phyloP scores from a whole-genome alignment of 306 rosid genomes.

The Prunus davidiana region DNA sequence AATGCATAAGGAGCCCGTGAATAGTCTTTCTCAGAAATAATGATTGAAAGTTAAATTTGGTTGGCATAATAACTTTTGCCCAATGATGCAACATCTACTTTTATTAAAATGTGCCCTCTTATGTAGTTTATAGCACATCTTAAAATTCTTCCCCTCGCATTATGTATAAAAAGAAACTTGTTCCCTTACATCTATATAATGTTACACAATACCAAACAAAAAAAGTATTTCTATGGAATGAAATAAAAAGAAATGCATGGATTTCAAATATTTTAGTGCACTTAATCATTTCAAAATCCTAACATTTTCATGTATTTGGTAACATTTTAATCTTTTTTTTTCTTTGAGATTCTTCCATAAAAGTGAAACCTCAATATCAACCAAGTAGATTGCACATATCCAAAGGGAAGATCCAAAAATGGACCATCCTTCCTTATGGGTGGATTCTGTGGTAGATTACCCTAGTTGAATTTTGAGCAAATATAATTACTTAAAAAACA shows the following conservation, averaged over 20 bases:
- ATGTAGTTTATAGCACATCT: not conserved
- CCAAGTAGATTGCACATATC: not conserved
- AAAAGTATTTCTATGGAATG: not conserved
- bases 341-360: not conserved
- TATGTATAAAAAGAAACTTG: too few species aligned
- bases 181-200: not conserved
- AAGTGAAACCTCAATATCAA: not conserved
- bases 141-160: not conserved
- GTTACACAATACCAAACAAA: not conserved
- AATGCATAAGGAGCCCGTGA: rapidly evolving
- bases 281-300: not conserved
- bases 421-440: not conserved
- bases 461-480: not conserved
- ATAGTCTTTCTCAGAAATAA: not conserved
- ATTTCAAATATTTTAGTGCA: not conserved
- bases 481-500: not conserved
- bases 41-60: not conserved
- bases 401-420: not conserved
- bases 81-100: not conserved
- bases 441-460: not conserved
- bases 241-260: not conserved
- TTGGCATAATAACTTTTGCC: not conserved
- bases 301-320: too few species aligned
- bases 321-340: not conserved
- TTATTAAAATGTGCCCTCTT: too few species aligned